Conservation (phyloP, 805 yeast species). For the Candida stauntonica region DNA sequence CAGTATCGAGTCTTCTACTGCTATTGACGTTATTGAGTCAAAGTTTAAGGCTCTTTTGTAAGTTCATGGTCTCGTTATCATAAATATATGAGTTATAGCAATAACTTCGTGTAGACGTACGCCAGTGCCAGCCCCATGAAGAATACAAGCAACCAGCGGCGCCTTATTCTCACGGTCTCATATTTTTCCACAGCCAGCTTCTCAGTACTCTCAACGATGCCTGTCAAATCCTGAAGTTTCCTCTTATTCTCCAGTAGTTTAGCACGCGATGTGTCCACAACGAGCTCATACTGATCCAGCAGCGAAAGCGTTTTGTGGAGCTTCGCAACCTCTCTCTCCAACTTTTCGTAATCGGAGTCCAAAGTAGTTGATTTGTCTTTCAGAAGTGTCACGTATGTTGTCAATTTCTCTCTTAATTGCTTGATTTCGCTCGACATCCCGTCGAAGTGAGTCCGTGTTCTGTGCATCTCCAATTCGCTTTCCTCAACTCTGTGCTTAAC, state of each 20-base stretch:
- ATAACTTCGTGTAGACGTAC: not conserved
- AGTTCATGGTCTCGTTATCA: not conserved
- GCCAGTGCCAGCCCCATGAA: not conserved
- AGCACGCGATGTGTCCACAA: slow-evolving; percentile 7
- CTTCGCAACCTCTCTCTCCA: slow-evolving; percentile 9
- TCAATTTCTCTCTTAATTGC: slow-evolving; percentile 5
- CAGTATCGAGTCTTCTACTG: slow-evolving; percentile 58
- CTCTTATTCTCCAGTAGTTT: slow-evolving; percentile 12
- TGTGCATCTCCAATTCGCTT: slow-evolving; percentile 5
- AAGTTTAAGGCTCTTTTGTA: slow-evolving; percentile 21
- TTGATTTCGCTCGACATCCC: slow-evolving; percentile 7
- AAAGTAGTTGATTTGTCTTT: slow-evolving; percentile 1
- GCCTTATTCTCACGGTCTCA: slow-evolving; percentile 5
- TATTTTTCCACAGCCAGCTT: slow-evolving; percentile 4
- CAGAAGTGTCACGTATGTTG: slow-evolving; percentile 2
- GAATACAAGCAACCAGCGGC: not conserved
- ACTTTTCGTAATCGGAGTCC: slow-evolving; percentile 6
- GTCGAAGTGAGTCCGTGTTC: slow-evolving; percentile 4
- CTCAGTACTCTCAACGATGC: slow-evolving; percentile 9
- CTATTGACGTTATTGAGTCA: slow-evolving; percentile 35
- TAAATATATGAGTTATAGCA: not conserved
- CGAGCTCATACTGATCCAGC: slow-evolving; percentile 12
- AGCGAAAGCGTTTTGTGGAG: slow-evolving; percentile 10
- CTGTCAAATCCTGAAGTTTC: slow-evolving; percentile 12
- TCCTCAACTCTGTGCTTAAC: slow-evolving; percentile 10